A percentile compares a stretch with the other conserved stretches of the same genome.
Conservation (phyloP, 2,329 filamentous ascomycete genomes). For the Cadophora malorum region DNA sequence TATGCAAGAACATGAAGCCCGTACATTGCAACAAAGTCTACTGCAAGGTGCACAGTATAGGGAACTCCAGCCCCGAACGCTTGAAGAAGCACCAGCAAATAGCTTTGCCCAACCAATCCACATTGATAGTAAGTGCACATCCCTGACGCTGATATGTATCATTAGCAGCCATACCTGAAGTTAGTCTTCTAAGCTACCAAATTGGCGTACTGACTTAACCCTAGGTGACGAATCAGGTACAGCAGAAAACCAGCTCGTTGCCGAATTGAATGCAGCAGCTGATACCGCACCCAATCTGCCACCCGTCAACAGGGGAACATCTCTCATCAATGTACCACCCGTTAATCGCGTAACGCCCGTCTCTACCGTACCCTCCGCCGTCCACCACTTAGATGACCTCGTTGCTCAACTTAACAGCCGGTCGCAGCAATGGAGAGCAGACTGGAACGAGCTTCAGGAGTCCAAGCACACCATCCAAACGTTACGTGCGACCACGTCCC, state of each 20-base stretch:
- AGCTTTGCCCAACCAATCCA: neutral
- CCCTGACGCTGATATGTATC: neutral
- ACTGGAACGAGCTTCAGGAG: neutral
- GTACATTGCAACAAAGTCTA: neutral
- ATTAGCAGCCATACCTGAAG: neutral
- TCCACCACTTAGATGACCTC: constrained; percentile 5
- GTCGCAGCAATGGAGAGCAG: neutral
- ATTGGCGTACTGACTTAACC: neutral
- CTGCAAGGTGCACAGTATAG: too few species aligned
- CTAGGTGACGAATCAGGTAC: neutral
- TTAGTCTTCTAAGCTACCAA: neutral
- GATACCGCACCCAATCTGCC: neutral
- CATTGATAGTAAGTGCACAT: neutral
- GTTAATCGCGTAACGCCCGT: neutral
- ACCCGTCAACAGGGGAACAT: neutral
- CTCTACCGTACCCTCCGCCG: neutral
- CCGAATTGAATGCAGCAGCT: neutral
- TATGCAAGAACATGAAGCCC: neutral
- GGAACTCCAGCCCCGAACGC: neutral
- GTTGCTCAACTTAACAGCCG: neutral
- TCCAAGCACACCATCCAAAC: neutral
- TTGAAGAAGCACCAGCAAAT: neutral
- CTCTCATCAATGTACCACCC: neutral
- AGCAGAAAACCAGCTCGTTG: neutral
- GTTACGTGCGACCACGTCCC: neutral